Evolutionary conservation across 2,329 filamentous ascomycete genomes (phyloP).

Genomic region (Neurospora crassa): DNA sequence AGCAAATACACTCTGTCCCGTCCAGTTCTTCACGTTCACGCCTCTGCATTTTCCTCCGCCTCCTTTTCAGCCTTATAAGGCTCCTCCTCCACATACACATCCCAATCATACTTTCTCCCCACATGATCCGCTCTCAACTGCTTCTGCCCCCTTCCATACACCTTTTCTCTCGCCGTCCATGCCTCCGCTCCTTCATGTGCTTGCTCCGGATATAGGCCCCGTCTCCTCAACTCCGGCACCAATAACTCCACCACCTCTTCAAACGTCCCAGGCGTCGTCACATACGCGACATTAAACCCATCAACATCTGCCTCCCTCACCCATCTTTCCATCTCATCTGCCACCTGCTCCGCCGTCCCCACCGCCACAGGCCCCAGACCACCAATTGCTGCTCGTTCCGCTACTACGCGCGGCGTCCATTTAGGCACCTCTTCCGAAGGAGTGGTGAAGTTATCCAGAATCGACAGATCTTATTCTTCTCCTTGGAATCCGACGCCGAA

Average conservation of each 20-base stretch:
- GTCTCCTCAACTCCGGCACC: conserved; percentile 34
- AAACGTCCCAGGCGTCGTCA: conserved; percentile 41
- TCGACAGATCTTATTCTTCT: conserved; percentile 35
- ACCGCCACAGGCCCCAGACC: conserved; percentile 38
- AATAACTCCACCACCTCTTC: conserved; percentile 41
- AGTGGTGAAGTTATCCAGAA: conserved; percentile 32
- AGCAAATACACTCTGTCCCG: background rate
- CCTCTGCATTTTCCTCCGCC: background rate
- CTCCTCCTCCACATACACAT: conserved; percentile 47
- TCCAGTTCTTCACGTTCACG: background rate
- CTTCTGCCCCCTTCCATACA: conserved; percentile 51
- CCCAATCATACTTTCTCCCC: conserved; percentile 51
- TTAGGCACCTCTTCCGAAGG: conserved; percentile 32
- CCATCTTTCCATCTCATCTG: conserved; percentile 38
- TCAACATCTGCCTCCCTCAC: conserved; percentile 23
- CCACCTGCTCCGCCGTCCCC: conserved; percentile 34
- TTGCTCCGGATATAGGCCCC: conserved; percentile 27
- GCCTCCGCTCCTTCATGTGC: conserved; percentile 24
- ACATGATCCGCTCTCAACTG: conserved; percentile 47
- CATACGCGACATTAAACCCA: conserved; percentile 32
- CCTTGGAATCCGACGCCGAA: conserved; percentile 37
- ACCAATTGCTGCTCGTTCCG: conserved; percentile 36
- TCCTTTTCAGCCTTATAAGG: conserved; percentile 20
- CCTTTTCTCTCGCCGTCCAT: conserved; percentile 48
- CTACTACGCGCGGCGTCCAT: conserved; percentile 35